Evolutionary conservation across 805 yeast genomes (phyloP).

Genomic region (Monosporozyma yasuniensis): DNA sequence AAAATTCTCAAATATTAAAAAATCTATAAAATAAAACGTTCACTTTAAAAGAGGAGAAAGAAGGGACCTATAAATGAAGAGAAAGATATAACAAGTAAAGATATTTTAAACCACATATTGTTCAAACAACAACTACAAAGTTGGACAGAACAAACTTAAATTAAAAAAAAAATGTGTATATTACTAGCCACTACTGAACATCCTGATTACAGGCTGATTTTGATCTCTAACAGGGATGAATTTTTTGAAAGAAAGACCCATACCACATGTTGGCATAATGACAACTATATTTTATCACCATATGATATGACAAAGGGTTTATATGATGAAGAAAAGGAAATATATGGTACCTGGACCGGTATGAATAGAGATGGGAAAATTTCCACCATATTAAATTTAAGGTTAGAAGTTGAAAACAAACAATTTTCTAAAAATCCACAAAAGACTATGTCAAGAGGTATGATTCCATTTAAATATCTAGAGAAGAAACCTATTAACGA

Average conservation of each 20-base stretch:
- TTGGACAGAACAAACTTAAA: not conserved
- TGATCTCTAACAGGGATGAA: conserved; percentile 85
- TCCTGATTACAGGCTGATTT: conserved; percentile 64
- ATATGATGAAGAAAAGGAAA: conserved; percentile 22
- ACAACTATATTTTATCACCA: conserved; percentile 47
- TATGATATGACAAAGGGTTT: conserved; percentile 39
- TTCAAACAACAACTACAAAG: not conserved
- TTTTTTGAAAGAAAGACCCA: conserved; percentile 65
- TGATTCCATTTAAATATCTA: conserved; percentile 35
- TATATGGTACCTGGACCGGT: conserved; percentile 91
- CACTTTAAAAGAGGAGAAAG: not conserved
- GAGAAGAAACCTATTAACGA: conserved; percentile 16
- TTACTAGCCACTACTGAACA: conserved; percentile 57
- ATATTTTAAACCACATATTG: not conserved
- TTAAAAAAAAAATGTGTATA: conserved; percentile 58
- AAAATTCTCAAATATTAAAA: not conserved
- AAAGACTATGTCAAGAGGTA: conserved; percentile 35
- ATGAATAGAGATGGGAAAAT: conserved; percentile 48
- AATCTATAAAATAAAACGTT: not conserved
- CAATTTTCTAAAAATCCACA: not conserved
- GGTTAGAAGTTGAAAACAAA: conserved; percentile 32
- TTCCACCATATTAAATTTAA: conserved; percentile 67
- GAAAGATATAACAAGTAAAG: not conserved
- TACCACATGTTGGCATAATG: conserved; percentile 36
- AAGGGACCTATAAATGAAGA: not conserved